Base-by-base conservation (phyloP, 441 rosid species). In the Mallotus japonicus region DNA sequence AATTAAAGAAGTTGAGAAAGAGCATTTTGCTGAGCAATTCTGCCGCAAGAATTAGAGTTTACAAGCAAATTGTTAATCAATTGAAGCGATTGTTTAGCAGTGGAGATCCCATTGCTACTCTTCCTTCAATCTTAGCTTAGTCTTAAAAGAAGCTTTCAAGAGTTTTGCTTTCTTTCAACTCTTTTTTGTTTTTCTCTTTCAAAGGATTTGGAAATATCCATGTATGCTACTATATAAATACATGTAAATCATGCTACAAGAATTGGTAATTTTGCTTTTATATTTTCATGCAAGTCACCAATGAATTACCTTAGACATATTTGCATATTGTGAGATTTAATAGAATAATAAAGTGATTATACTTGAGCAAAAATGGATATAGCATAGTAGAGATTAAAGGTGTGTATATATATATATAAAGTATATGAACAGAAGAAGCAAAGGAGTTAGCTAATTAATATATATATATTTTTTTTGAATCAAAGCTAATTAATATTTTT, bases 1-100 rank as follows among this genome's bases (percentile, higher is more conserved):
- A 84, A 47, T 73, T 92, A 67, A 85, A 68, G 87, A 87, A 53
- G 73, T 24, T 89, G 53, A 83, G 87, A 82, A 82, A 81, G 50
- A 69, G 86, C 58, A 76, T 80, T 75, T 3, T 73, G 8, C 24
- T 71, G 0, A 73, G 78, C 34, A 47, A 70, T 5, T 75, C 83
- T 6, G 74, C 83, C 4, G 83, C 79, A 16, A 86, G 83, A 54
- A 66, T 66, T 49, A 62, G 73, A 17, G 47, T 77, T 44, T 79
- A 75, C 58, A 76, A 69, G 76, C 77, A 78, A 69, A 49, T 85
- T 67, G 22, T 54, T 14, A 7, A n/a, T 28, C 78, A 65, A 40
- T 88, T 85, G 81, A 87, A 79, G 77, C 75, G 80, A 50, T 40
- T 82, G 57, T 89, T 87, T 71, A 65, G 76, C 65, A 69, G 56